Conservation (phyloP, 2,329 filamentous ascomycete species). For the Albophoma yamanashiensis region DNA sequence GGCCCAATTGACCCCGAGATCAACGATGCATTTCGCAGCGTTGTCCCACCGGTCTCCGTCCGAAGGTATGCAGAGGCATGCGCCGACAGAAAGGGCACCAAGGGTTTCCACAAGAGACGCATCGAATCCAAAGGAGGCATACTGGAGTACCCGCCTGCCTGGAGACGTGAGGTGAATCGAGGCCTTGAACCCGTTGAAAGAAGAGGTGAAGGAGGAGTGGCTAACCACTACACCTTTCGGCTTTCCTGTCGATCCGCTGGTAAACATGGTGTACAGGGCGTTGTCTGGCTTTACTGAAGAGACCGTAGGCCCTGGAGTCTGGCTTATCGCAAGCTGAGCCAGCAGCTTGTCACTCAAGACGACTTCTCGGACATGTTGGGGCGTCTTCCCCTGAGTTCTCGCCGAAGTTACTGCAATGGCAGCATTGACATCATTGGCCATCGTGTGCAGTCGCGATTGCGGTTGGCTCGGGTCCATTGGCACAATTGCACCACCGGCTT, state of each 20-base stretch:
- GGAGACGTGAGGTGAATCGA: not conserved
- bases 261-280: slow-evolving; percentile 10
- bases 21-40: slow-evolving; percentile 8
- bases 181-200: slow-evolving; percentile 6
- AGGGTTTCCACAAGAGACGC: not conserved
- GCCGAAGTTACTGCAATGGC: slow-evolving; percentile 5
- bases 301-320: not conserved
- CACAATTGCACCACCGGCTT: slow-evolving; percentile 13
- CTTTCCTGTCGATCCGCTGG: slow-evolving; percentile 13
- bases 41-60: not conserved
- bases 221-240: slow-evolving; percentile 13
- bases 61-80: slow-evolving; percentile 1
- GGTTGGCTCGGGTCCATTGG: slow-evolving; percentile 13
- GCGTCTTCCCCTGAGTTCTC: not conserved
- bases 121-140: not conserved
- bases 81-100: not conserved
- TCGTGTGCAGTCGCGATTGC: not conserved
- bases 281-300: not conserved
- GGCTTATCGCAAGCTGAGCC: not conserved
- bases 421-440: slow-evolving; percentile 3
- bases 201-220: slow-evolving; percentile 7
- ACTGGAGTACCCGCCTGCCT: slow-evolving; percentile 5
- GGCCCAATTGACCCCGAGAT: slow-evolving; percentile 9
- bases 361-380: not conserved
- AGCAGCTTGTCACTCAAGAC: not conserved